Evolutionary conservation across 441 rosid genomes (phyloP).

Genomic region (Gossypium schwendimanii): DNA sequence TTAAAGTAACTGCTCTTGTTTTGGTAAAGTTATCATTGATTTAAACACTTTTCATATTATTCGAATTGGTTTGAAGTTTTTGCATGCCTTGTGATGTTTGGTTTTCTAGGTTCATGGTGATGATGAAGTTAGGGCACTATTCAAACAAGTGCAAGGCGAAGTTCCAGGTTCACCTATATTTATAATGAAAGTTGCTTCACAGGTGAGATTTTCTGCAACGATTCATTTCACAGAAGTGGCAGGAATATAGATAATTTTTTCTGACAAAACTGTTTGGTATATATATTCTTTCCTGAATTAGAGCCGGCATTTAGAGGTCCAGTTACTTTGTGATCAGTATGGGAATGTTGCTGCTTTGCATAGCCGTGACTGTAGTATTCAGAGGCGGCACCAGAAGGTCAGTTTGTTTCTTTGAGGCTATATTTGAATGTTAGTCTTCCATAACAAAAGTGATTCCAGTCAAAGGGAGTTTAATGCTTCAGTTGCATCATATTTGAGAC

Average conservation of each 20-base stretch:
- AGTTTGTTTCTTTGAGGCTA: constrained; percentile 19
- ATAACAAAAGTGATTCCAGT: background rate
- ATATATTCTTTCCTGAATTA: constrained; percentile 22
- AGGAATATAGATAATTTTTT: background rate
- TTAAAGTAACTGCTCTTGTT: background rate
- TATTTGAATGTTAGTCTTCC: constrained; percentile 8
- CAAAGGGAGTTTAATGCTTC: background rate
- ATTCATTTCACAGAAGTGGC: constrained; percentile 20
- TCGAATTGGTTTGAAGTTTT: background rate
- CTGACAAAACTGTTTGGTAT: constrained; percentile 16
- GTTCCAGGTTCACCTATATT: constrained; percentile 99
- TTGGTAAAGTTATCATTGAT: constrained; percentile 3
- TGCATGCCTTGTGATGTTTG: background rate
- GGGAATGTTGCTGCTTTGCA: constrained; percentile 99
- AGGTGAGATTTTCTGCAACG: constrained; percentile 47
- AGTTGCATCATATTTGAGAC: constrained; percentile 1
- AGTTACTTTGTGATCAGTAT: constrained; percentile 87
- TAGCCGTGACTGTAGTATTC: constrained; percentile 98
- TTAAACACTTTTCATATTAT: background rate
- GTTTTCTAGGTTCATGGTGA: constrained; percentile 79
- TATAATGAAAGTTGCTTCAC: constrained; percentile 99
- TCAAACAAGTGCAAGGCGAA: constrained; percentile 99
- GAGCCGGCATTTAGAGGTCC: constrained; percentile 99
- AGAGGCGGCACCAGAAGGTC: constrained; percentile 99
- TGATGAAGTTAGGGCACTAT: constrained; percentile 94